Base-by-base conservation (phyloP, 169 alveolate genomes). In the Plasmodium cynomolgi region DNA sequence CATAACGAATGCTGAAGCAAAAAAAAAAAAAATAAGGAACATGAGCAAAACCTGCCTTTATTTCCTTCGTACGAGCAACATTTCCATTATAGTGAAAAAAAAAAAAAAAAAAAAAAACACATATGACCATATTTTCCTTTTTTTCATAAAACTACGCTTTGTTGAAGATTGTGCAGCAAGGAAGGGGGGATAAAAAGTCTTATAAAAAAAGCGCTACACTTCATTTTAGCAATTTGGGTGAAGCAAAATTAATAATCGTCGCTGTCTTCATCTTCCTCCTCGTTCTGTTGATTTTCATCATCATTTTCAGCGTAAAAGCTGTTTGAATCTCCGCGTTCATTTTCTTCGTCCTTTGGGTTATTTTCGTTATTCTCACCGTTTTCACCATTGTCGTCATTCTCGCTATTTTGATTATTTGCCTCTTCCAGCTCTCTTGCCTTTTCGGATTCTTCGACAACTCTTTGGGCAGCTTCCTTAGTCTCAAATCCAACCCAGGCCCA, bases 401-500 rank as follows among this genome's bases (percentile, higher is more conserved):
- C 92, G 47, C 20, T 41, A 56, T 77, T 88, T 44, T 58, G 56
- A 13, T 79, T 79, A 41, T 37, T 37, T 68, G 39, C 83, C 47
- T 68, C 41, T 56, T 88, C 74, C 47, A 26, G 31, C 62, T 81
- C 93, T 31, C 50, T 33, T 29, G 77, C 88, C 47, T 33, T 84
- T 91, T 81, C 96, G 34, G 83, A 84, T 47, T 77, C 95, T 91
- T 75, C 93, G 44, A 68, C 85, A 93, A 93, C 86, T 81, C 90
- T 80, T 91, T 58, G 84, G 84, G 95, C 95, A 71, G 96, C 84
- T 88, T 95, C 90, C 56, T 96, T 29, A 39, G 37, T 73, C 44
- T 95, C 94, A 94, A 93, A 96, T 39, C 97, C 98, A 62, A 96
- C 96, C 91, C 96, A 95, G 1, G 98, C 98, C 98, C 98, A 96